Evolutionary conservation across 768 basidiomycete species (phyloP).

Genomic region (Rhodosporidiobolus odoratus): DNA sequence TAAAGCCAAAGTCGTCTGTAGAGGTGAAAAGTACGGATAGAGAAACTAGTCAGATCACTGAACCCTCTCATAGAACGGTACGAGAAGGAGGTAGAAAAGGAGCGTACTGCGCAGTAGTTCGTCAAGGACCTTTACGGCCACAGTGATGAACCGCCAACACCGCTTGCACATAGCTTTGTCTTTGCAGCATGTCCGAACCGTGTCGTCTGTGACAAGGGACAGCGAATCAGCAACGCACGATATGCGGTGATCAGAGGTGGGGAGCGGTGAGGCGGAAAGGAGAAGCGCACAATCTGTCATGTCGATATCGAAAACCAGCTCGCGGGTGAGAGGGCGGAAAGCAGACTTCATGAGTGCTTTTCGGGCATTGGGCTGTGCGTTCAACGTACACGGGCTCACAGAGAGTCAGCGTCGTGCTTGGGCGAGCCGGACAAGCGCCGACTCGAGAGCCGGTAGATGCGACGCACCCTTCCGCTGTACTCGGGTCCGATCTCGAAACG

Average conservation of each 20-base stretch:
- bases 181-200: conserved; percentile 88
- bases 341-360: conserved; percentile 67
- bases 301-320: conserved; percentile 98
- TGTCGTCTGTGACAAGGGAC: conserved; percentile 55
- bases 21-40: background rate
- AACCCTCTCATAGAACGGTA: background rate
- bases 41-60: background rate
- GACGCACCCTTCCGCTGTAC: conserved; percentile 76
- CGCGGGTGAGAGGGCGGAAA: conserved; percentile 71
- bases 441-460: background rate
- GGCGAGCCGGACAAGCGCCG: no score
- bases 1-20: conserved; percentile 80
- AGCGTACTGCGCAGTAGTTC: conserved; percentile 57
- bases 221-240: no score
- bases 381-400: no score
- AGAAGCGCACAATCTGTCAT: conserved; percentile 76
- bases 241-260: background rate
- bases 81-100: background rate
- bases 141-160: conserved; percentile 92
- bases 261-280: background rate
- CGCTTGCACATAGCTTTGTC: conserved; percentile 81
- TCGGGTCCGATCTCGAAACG: conserved; percentile 97
- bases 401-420: no score
- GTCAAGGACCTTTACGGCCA: conserved; percentile 83
- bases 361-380: conserved; percentile 72